A percentile compares a stretch with the other conserved stretches of the same genome.
Conservation (phyloP, 331 rosid genomes). For the Acacia pycnantha region DNA sequence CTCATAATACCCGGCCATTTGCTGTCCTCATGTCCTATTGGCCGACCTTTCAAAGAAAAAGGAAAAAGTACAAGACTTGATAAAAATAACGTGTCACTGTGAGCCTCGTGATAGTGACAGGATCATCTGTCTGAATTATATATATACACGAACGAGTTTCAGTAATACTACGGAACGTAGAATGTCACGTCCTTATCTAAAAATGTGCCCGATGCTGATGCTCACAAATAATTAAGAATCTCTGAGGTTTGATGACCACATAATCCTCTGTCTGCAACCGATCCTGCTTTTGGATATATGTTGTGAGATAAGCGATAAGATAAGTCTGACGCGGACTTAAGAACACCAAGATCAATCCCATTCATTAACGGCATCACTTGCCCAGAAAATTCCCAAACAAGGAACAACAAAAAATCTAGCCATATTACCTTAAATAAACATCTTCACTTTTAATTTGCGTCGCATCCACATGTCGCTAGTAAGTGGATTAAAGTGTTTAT, state of each 20-base stretch:
- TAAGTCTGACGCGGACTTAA: background rate
- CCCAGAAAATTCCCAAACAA: background rate
- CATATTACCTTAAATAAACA: background rate
- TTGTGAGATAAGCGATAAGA: background rate
- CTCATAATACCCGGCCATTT: background rate
- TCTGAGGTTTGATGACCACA: background rate
- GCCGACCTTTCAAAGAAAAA: background rate
- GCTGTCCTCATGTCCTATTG: conserved; percentile 20
- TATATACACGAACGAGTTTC: no score
- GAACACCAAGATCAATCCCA: background rate
- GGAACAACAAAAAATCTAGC: background rate
- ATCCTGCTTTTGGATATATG: conserved; percentile 7
- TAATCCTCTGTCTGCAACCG: conserved; percentile 9
- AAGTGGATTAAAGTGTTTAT: background rate
- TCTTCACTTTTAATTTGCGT: background rate
- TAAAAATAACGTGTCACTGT: background rate
- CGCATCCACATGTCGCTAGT: background rate
- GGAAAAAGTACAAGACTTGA: background rate
- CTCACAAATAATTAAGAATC: conserved; percentile 10
- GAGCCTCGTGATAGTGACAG: background rate
- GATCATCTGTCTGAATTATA: background rate
- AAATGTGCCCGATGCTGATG: background rate
- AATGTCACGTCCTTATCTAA: background rate
- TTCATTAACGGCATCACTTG: background rate
- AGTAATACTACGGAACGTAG: background rate